Percentiles rank a stretch among this genome's conserved stretches.
Conservation (phyloP, 139 green algal genomes). For the Chloropicon primus region DNA sequence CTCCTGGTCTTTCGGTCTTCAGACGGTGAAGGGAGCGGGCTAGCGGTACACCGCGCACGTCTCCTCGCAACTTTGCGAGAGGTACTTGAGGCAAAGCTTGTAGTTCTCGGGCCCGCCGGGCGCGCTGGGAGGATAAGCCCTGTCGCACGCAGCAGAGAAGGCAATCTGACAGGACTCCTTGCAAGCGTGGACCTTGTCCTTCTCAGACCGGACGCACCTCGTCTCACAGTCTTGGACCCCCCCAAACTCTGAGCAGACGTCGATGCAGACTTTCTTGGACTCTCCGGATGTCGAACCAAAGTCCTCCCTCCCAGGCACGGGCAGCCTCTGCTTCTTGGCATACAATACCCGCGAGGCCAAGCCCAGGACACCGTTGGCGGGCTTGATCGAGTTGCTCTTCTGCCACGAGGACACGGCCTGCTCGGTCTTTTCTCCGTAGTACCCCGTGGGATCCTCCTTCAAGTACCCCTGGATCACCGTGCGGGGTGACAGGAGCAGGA, state of each 20-base stretch:
- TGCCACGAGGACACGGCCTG: slow-evolving; percentile 27
- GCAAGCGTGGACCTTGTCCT: slow-evolving; percentile 11
- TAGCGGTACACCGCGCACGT: neutral
- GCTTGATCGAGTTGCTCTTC: neutral
- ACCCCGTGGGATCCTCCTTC: slow-evolving; percentile 22
- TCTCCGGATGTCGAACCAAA: neutral
- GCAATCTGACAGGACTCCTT: slow-evolving; percentile 13
- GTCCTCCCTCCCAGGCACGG: neutral
- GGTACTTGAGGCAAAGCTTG: neutral
- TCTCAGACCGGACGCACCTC: slow-evolving; percentile 8
- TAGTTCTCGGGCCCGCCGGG: neutral
- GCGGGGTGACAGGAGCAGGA: no score
- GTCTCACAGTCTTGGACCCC: slow-evolving; percentile 14
- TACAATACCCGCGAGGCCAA: slow-evolving; percentile 1
- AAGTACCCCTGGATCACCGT: slow-evolving; percentile 19
- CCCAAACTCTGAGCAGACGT: slow-evolving; percentile 20
- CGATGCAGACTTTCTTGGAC: slow-evolving; percentile 22
- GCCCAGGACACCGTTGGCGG: neutral
- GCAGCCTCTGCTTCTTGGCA: slow-evolving; percentile 14
- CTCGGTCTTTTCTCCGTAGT: slow-evolving; percentile 28
- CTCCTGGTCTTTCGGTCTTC: no score
- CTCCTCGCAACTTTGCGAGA: neutral
- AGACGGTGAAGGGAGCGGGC: no score
- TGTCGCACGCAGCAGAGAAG: slow-evolving; percentile 15
- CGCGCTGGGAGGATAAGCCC: neutral